Percentiles rank a stretch among this genome's conserved stretches.
Evolutionary conservation across 345 rosid genomes (phyloP).

Genomic region (Arabis hirsuta): DNA sequence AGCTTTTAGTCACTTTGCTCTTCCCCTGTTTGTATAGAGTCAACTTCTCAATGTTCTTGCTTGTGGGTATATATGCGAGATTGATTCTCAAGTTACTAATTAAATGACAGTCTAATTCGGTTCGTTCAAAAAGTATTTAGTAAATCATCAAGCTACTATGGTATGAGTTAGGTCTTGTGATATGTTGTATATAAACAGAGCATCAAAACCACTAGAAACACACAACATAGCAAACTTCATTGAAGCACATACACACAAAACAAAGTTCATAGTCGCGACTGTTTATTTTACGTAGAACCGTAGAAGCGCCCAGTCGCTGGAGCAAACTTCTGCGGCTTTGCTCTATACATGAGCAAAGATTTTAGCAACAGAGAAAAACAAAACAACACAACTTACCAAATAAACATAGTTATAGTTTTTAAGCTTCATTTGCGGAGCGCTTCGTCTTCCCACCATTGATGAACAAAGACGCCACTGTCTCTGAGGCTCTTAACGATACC

Average conservation of each 20-base stretch:
- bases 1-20: background rate
- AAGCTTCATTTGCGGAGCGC: constrained; percentile 27
- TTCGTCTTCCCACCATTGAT: constrained; percentile 83
- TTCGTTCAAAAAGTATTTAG: background rate
- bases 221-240: constrained; percentile 39
- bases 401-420: constrained; percentile 25
- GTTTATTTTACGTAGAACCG: constrained; percentile 40
- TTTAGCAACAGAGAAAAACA: constrained; percentile 5
- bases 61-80: constrained; percentile 17
- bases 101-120: background rate
- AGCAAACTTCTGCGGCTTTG: constrained; percentile 38
- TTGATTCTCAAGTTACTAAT: constrained; percentile 11
- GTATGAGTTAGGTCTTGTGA: background rate
- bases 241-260: constrained; percentile 23
- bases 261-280: constrained; percentile 37
- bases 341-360: constrained; percentile 35
- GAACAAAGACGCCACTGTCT: constrained; percentile 75
- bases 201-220: constrained; percentile 29
- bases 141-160: background rate
- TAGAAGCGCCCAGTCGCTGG: constrained; percentile 36
- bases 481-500: constrained; percentile 66
- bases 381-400: constrained; percentile 1
- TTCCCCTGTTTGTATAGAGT: constrained; percentile 14
- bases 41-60: constrained; percentile 1
- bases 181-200: constrained; percentile 18